These are phyloP conservation scores for Xylariaceae sp. DNA, from an alignment of 2,329 filamentous ascomycete genomes.

Conservation along the genomic window DNA sequence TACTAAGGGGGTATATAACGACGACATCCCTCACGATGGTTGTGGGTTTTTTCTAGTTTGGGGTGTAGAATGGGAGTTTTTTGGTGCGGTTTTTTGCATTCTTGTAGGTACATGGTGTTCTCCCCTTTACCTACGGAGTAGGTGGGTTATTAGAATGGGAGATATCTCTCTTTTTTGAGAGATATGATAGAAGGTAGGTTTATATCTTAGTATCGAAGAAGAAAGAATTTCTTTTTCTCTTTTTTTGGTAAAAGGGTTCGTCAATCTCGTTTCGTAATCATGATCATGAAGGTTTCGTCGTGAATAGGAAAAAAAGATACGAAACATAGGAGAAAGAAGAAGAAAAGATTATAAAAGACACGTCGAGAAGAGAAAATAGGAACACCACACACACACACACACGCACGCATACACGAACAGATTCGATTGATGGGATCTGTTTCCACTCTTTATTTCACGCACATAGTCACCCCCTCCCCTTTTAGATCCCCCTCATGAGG, in stretches of 20 bases:
- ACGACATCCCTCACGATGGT: not conserved
- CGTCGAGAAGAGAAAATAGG: not conserved
- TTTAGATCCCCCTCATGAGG: too few relatives aligned
- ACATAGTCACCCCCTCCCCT: too few relatives aligned
- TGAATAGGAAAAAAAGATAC: not conserved
- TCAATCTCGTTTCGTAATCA: conserved; percentile 4
- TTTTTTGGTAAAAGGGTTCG: not conserved
- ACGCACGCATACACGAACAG: too few relatives aligned
- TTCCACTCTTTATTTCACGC: not conserved
- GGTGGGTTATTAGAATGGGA: not conserved
- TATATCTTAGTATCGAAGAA: not conserved
- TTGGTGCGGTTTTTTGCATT: too few relatives aligned
- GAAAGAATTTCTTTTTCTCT: not conserved
- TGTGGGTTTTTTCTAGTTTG: not conserved
- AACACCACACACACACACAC: not conserved
- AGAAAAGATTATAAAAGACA: not conserved
- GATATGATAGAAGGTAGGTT: too few relatives aligned
- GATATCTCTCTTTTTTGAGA: too few relatives aligned
- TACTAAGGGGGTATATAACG: too few relatives aligned
- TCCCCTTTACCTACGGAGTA: not conserved
- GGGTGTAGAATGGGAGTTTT: not conserved
- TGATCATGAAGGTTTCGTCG: not conserved
- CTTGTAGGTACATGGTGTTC: too few relatives aligned
- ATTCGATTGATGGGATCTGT: not conserved
- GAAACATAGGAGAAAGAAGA: not conserved